Evolutionary conservation across 2,329 filamentous ascomycete genomes (phyloP).

Genomic region (Pseudogymnoascus sp.): DNA sequence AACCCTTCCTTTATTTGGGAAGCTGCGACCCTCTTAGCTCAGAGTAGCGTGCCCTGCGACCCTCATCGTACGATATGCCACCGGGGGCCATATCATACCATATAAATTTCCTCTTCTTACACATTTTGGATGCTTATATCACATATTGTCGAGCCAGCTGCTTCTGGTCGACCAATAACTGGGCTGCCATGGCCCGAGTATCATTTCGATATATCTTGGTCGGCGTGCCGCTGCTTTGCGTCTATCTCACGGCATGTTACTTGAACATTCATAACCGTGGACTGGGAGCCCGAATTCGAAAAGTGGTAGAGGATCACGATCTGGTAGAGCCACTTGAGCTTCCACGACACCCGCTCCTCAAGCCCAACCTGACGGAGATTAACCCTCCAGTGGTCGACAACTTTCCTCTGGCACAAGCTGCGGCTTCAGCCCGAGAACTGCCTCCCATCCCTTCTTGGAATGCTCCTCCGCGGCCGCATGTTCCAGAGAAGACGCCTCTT

Average conservation of each 20-base stretch:
- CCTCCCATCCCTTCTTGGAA: slow-evolving; percentile 42
- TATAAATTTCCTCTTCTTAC: neutral
- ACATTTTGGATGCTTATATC: neutral
- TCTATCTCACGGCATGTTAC: slow-evolving; percentile 2
- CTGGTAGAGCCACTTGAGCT: neutral
- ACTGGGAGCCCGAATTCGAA: neutral
- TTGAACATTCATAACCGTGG: neutral
- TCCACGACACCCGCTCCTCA: slow-evolving; percentile 18
- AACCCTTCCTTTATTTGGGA: neutral
- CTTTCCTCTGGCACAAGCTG: slow-evolving; percentile 21
- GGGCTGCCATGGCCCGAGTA: slow-evolving; percentile 2
- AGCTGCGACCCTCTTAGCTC: slow-evolving; percentile 1
- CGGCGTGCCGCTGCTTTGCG: neutral
- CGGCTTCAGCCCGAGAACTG: slow-evolving; percentile 22
- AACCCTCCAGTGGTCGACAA: slow-evolving; percentile 21
- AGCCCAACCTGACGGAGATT: slow-evolving; percentile 1
- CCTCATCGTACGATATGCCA: neutral
- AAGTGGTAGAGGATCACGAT: neutral
- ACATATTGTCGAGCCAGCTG: neutral
- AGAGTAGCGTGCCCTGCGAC: neutral
- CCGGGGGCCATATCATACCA: neutral
- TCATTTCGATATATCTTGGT: slow-evolving; percentile 6
- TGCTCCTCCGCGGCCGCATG: slow-evolving; percentile 32
- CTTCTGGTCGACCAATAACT: neutral
- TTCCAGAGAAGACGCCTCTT: slow-evolving; percentile 41